phyloP scores from a whole-genome alignment of 805 yeast genomes.

The Hyphopichia homilentoma region DNA sequence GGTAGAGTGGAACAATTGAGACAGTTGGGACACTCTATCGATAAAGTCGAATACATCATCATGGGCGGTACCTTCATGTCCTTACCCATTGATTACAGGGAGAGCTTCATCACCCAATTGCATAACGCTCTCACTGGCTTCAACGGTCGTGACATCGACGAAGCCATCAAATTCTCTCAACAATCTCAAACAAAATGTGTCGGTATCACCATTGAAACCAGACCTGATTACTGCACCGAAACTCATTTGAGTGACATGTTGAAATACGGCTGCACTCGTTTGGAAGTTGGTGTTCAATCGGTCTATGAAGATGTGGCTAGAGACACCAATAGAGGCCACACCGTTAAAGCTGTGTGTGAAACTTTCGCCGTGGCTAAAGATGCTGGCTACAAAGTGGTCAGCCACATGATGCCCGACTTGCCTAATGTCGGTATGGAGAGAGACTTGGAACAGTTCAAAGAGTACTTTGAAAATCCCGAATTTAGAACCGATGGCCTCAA shows the following conservation, averaged over 20 bases:
- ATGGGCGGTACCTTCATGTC: conserved; percentile 99
- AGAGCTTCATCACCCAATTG: conserved; percentile 78
- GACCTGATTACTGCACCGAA: conserved; percentile 97
- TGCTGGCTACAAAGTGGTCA: conserved; percentile 95
- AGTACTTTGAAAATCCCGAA: conserved; percentile 94
- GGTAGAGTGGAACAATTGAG: conserved; percentile 95
- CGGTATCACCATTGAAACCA: conserved; percentile 95
- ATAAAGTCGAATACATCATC: conserved; percentile 93
- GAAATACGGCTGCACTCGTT: conserved; percentile 91
- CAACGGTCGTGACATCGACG: conserved; percentile 82
- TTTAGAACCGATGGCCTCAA: conserved; percentile 97
- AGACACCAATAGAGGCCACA: conserved; percentile 97
- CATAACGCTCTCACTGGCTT: conserved; percentile 96
- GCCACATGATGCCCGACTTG: conserved; percentile 99
- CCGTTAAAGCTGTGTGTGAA: conserved; percentile 93
- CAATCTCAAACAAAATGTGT: conserved; percentile 96
- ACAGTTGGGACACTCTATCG: conserved; percentile 93
- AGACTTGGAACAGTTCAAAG: conserved; percentile 92
- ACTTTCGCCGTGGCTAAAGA: conserved; percentile 96
- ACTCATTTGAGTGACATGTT: conserved; percentile 95
- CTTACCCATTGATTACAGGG: conserved; percentile 84
- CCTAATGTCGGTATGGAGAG: conserved; percentile 99
- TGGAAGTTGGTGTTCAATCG: conserved; percentile 96
- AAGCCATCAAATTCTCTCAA: conserved; percentile 86
- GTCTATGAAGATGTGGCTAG: conserved; percentile 98